phyloP scores from a whole-genome alignment of 495 filamentous ascomycete genomes.

The Xylaria telfairii region DNA sequence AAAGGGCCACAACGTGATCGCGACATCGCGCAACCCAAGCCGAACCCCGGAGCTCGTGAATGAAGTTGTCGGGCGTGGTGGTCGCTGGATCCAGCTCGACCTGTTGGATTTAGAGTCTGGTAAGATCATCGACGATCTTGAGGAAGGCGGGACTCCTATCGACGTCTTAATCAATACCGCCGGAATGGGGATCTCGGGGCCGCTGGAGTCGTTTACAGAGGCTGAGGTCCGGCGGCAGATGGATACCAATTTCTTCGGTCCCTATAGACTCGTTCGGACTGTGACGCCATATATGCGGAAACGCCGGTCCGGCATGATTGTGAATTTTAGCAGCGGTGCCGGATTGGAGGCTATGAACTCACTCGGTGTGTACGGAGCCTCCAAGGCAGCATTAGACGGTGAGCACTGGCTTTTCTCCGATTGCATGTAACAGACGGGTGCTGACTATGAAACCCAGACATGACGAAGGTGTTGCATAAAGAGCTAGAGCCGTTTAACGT shows the following conservation, averaged over 20 bases:
- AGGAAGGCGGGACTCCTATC: constrained; percentile 41
- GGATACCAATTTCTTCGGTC: constrained; percentile 61
- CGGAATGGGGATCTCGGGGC: constrained; percentile 48
- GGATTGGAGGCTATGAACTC: constrained; percentile 42
- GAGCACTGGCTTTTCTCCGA: background rate
- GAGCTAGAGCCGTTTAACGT: constrained; percentile 53
- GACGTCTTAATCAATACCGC: constrained; percentile 64
- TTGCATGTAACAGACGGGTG: background rate
- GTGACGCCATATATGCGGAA: constrained; percentile 55
- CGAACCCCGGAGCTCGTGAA: constrained; percentile 45
- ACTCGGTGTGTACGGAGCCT: constrained; percentile 50
- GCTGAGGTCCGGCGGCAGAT: constrained; percentile 46
- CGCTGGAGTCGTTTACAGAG: constrained; percentile 53
- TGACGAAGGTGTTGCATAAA: constrained; percentile 46
- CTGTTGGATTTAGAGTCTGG: constrained; percentile 55
- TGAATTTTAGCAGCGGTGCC: constrained; percentile 54
- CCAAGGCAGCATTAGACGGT: constrained; percentile 56
- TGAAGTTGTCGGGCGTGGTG: constrained; percentile 47
- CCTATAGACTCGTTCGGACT: constrained; percentile 52
- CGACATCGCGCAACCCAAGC: constrained; percentile 54
- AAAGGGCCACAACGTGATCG: constrained; percentile 62
- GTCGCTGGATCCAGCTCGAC: constrained; percentile 42
- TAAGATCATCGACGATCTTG: constrained; percentile 42
- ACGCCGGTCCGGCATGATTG: constrained; percentile 45
- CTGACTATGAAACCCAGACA: background rate